Evolutionary conservation across 2,329 filamentous ascomycete genomes (phyloP), one percentile per base, ranked within the genome.

Genomic region (Orbilia quercus): DNA sequence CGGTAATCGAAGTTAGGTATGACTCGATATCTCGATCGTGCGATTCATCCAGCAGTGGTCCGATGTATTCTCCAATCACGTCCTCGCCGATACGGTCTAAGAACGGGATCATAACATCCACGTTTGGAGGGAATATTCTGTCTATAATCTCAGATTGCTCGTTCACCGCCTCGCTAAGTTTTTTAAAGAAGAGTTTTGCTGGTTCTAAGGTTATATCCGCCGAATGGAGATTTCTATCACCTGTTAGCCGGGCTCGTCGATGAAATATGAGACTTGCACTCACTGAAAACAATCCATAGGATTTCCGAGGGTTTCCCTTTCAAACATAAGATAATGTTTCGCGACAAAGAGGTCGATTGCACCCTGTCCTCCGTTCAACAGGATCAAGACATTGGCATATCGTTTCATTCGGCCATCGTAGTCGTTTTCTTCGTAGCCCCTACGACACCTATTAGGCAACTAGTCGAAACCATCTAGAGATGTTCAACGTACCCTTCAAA

Each of bases 321-420:
- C 89, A 64, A 88, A 84, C 80, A 98, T 90, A 59, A 98, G 83
- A 0, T 91, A 90, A 79, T 97, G 92, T 77, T 95, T 94, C 64
- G 94, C 90, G 62, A 96, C 88, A 79, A 96, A 98, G 0, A 92
- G 84, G 59, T 98, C 92, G 51, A 96, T 84, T 7, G 88, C 91
- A 12, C 90, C 89, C 42, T 85, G 84, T 14, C 92, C 92, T 23
- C 91, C 92, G 79, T 96, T 96, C 47, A 99, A 84, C 1, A 86
- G 86, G 67, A 91, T 88, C 65, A 99, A 82, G 14, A 99, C 92
- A 77, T 92, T 88, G 1, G 93, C 93, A 80, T 96, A 98, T 78
- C 90, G 87, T 76, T 86, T 88, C 94, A 98, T 97, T 60, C 89
- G 85, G 1, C 91, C 92, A 76, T 96, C 90, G 60, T 96, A 88